phyloP scores from a whole-genome alignment of 495 filamentous ascomycete genomes.

The Lindgomyces ingoldianus region DNA sequence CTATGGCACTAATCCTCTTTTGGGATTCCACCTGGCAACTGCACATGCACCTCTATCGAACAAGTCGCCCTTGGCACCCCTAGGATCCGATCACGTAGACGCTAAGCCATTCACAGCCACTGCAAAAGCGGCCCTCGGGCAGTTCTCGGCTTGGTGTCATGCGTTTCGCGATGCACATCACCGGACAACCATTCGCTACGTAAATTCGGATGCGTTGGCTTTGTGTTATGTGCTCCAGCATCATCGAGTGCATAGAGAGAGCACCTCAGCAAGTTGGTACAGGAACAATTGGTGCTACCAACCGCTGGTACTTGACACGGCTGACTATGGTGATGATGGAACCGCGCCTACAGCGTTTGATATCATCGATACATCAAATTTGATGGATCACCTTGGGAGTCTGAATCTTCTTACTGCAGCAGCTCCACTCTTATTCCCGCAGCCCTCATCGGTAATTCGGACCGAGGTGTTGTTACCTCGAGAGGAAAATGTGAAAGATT shows the following conservation, averaged over 20 bases:
- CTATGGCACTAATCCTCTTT: neutral
- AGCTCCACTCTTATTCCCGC: neutral
- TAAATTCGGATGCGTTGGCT: neutral
- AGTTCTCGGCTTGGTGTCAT: conserved; percentile 4
- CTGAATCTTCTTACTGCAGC: neutral
- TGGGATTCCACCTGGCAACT: conserved; percentile 3
- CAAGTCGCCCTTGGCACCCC: neutral
- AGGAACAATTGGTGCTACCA: neutral
- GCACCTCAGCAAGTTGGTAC: neutral
- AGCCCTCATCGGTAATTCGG: neutral
- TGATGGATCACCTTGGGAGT: neutral
- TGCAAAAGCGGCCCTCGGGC: neutral
- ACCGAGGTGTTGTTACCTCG: neutral
- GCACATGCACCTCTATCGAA: neutral
- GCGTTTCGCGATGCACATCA: neutral
- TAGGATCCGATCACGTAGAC: neutral
- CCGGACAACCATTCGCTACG: neutral
- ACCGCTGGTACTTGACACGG: neutral
- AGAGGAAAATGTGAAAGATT: neutral
- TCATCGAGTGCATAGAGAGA: neutral
- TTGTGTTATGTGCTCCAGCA: neutral
- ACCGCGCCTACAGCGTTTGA: neutral
- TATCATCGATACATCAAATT: conserved; percentile 7
- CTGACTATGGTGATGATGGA: neutral
- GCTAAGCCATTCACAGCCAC: neutral